Conservation (phyloP, 2,329 filamentous ascomycete genomes). For the Aureobasidium sp. region DNA sequence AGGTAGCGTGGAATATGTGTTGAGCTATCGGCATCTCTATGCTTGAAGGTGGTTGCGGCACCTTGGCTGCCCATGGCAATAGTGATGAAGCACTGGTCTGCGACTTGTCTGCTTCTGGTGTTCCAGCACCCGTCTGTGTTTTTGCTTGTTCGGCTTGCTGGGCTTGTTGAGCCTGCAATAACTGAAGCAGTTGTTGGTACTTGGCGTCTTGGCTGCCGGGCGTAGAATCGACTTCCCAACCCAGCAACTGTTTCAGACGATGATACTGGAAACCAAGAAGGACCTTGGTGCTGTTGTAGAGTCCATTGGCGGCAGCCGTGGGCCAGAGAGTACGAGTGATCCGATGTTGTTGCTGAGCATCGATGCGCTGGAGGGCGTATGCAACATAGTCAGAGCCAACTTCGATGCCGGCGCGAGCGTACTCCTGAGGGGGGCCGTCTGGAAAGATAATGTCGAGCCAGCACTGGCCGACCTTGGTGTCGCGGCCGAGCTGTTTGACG, state of each 20-base stretch:
- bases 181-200: slow-evolving; percentile 21
- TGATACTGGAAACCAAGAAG: slow-evolving; percentile 27
- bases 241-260: slow-evolving; percentile 28
- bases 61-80: slow-evolving; percentile 18
- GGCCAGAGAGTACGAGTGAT: slow-evolving; percentile 31
- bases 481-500: slow-evolving; percentile 27
- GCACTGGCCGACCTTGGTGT: slow-evolving; percentile 31
- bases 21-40: slow-evolving; percentile 23
- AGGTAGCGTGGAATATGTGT: slow-evolving; percentile 19
- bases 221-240: slow-evolving; percentile 23
- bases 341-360: slow-evolving; percentile 31
- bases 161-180: slow-evolving; percentile 22
- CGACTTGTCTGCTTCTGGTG: background rate
- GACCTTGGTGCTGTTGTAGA: slow-evolving; percentile 27
- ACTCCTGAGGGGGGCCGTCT: slow-evolving; percentile 39
- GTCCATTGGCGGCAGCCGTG: slow-evolving; percentile 24
- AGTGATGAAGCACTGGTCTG: slow-evolving; percentile 9
- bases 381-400: slow-evolving; percentile 30
- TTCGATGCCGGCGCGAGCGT: slow-evolving; percentile 36
- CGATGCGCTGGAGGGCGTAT: slow-evolving; percentile 32
- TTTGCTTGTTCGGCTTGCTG: slow-evolving; percentile 15
- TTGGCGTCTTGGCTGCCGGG: slow-evolving; percentile 24
- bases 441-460: slow-evolving; percentile 44
- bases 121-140: slow-evolving; percentile 4
- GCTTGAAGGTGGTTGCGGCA: slow-evolving; percentile 17